A percentile compares a stretch with the other conserved stretches of the same genome.
These are phyloP conservation scores for Vaccinium darrowii DNA, from an alignment of 148 eudicot species.

Conservation along the genomic window DNA sequence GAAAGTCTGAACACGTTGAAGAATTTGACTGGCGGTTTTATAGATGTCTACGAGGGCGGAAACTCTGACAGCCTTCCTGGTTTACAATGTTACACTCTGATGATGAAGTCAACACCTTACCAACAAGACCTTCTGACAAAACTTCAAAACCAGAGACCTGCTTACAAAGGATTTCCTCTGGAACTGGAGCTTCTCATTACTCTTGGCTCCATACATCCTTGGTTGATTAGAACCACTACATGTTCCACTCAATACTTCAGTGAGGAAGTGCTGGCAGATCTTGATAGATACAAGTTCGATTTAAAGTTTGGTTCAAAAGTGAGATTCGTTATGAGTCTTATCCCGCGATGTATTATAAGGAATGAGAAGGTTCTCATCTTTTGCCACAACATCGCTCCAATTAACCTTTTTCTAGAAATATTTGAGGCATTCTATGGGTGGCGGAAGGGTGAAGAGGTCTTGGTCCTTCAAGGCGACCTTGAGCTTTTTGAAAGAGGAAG, in stretches of 20 bases:
- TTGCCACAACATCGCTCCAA: constrained; percentile 97
- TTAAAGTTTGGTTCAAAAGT: constrained; percentile 90
- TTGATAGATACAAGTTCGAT: constrained; percentile 68
- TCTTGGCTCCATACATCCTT: constrained; percentile 91
- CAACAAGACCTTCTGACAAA: constrained; percentile 69
- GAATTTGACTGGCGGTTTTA: constrained; percentile 80
- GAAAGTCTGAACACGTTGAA: constrained; percentile 66
- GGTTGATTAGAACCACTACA: constrained; percentile 77
- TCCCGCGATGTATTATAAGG: constrained; percentile 70
- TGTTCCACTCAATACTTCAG: constrained; percentile 74
- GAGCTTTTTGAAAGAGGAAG: constrained; percentile 94
- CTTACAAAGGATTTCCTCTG: constrained; percentile 79
- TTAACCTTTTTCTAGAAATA: constrained; percentile 68
- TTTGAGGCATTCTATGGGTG: constrained; percentile 74
- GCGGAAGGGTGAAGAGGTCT: constrained; percentile 82
- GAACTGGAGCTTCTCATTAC: constrained; percentile 94
- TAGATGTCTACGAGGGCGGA: constrained; percentile 90
- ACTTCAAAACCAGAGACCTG: constrained; percentile 73
- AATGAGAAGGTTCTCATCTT: constrained; percentile 86
- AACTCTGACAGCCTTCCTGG: constrained; percentile 84
- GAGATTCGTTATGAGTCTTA: constrained; percentile 74
- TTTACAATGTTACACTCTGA: constrained; percentile 77
- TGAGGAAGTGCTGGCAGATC: constrained; percentile 56
- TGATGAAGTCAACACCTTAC: constrained; percentile 93
- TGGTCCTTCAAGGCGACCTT: constrained; percentile 86